A percentile compares a stretch with the other conserved stretches of the same genome.
Evolutionary conservation across 768 basidiomycete genomes (phyloP).

Genomic region (Pulveroboletus ravenelii): DNA sequence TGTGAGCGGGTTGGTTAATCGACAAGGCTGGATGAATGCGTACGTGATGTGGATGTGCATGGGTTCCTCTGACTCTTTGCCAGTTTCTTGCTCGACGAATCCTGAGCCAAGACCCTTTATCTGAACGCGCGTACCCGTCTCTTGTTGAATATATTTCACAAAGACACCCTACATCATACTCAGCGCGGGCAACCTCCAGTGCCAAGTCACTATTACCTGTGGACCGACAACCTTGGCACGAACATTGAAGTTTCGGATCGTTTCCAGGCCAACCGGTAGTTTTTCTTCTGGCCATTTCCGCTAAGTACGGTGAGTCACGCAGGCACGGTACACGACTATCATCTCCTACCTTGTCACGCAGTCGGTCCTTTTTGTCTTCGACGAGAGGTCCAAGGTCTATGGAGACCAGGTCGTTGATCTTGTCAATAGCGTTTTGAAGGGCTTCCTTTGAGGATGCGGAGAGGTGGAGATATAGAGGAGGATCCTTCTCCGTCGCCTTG

Average conservation of each 20-base stretch:
- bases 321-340: background rate
- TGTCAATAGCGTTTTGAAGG: conserved; percentile 64
- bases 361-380: conserved; percentile 67
- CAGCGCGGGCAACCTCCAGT: background rate
- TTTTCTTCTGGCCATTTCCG: conserved; percentile 99
- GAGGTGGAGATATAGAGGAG: conserved; percentile 91
- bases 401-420: conserved; percentile 66
- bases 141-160: conserved; percentile 96
- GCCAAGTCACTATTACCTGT: conserved; percentile 46
- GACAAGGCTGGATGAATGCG: conserved; percentile 28
- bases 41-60: conserved; percentile 92
- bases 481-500: conserved; percentile 89
- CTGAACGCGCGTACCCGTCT: conserved; percentile 94
- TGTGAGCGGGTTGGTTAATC: conserved; percentile 11
- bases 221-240: conserved; percentile 97
- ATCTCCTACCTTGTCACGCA: conserved; percentile 55
- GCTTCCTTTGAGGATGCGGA: conserved; percentile 66
- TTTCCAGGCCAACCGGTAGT: conserved; percentile 81
- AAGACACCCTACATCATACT: conserved; percentile 64
- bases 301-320: conserved; percentile 35
- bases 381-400: conserved; percentile 78
- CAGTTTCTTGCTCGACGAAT: conserved; percentile 89
- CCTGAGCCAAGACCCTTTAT: conserved; percentile 95
- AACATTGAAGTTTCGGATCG: conserved; percentile 94
- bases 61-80: conserved; percentile 81